Conservation (phyloP, 306 rosid species). For the Cicer chorassanicum region DNA sequence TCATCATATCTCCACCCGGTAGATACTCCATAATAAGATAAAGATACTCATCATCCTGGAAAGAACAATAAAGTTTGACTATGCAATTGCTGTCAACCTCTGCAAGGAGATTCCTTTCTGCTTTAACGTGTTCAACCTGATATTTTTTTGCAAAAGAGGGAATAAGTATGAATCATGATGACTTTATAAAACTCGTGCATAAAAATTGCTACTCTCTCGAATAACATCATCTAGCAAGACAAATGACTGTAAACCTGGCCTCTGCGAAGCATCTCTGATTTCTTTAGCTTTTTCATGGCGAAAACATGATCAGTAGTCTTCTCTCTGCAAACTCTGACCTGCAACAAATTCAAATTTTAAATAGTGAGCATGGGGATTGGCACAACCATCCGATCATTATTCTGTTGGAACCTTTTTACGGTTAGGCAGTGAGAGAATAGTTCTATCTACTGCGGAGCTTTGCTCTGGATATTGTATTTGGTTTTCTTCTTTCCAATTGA, state of each 20-base stretch:
- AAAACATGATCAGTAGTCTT: conserved; percentile 81
- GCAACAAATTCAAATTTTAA: conserved; percentile 53
- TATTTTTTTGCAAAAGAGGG: conserved; percentile 26
- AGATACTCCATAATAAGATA: conserved; percentile 98
- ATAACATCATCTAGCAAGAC: conserved; percentile 42
- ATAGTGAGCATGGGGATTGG: too few species aligned
- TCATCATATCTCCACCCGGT: conserved; percentile 99
- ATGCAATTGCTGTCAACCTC: conserved; percentile 99
- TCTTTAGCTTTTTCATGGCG: conserved; percentile 99
- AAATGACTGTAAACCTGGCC: conserved; percentile 78
- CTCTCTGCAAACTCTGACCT: conserved; percentile 97
- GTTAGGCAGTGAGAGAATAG: too few species aligned
- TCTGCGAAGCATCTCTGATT: conserved; percentile 98
- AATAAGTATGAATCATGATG: conserved; percentile 37
- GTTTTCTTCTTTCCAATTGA: too few species aligned
- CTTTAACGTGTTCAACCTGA: conserved; percentile 97
- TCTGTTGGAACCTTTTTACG: too few species aligned
- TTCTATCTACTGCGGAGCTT: too few species aligned
- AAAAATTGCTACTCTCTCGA: conserved; percentile 8
- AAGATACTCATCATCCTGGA: conserved; percentile 90
- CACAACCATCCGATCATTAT: too few species aligned
- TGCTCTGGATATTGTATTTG: too few species aligned
- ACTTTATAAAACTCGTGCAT: conserved; percentile 27
- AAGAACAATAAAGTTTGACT: conserved; percentile 92
- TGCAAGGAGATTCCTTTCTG: conserved; percentile 98